phyloP scores from a whole-genome alignment of 1,284 basidiomycete species.

The Cryptococcus wingfieldii region DNA sequence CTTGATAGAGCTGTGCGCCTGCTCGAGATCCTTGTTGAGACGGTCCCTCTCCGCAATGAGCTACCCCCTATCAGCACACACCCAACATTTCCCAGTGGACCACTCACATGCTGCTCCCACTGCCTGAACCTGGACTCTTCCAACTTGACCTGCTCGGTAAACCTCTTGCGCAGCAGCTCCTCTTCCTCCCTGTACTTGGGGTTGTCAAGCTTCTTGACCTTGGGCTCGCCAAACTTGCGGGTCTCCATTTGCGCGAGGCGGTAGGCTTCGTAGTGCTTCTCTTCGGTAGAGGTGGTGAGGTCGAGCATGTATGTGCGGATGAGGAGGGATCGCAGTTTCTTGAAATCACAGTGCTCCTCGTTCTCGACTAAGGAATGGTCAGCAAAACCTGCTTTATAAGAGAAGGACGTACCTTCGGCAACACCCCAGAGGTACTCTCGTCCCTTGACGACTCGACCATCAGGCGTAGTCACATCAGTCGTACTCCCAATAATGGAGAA shows the following conservation, averaged over 20 bases:
- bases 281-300: slow-evolving; percentile 92
- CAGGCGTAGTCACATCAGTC: slow-evolving; percentile 83
- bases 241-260: slow-evolving; percentile 99
- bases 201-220: slow-evolving; percentile 98
- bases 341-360: slow-evolving; percentile 98
- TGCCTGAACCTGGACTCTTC: slow-evolving; percentile 97
- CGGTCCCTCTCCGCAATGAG: slow-evolving; percentile 94
- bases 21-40: slow-evolving; percentile 89
- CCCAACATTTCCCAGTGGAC: neutral
- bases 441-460: slow-evolving; percentile 92
- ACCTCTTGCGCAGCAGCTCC: slow-evolving; percentile 89
- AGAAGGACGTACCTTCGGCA: slow-evolving; percentile 67
- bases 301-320: slow-evolving; percentile 99
- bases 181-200: slow-evolving; percentile 99
- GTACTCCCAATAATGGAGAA: slow-evolving; percentile 99
- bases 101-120: slow-evolving; percentile 94
- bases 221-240: slow-evolving; percentile 96
- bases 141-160: slow-evolving; percentile 99
- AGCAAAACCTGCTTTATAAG: neutral
- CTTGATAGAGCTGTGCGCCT: slow-evolving; percentile 88
- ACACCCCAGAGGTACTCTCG: slow-evolving; percentile 99
- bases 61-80: slow-evolving; percentile 48
- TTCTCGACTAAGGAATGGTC: slow-evolving; percentile 72
- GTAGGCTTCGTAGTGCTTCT: slow-evolving; percentile 97
- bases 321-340: slow-evolving; percentile 89